Evolutionary conservation across 108 stramenopile species (phyloP).

Genomic region (Cyclostephanos invisitatus): DNA sequence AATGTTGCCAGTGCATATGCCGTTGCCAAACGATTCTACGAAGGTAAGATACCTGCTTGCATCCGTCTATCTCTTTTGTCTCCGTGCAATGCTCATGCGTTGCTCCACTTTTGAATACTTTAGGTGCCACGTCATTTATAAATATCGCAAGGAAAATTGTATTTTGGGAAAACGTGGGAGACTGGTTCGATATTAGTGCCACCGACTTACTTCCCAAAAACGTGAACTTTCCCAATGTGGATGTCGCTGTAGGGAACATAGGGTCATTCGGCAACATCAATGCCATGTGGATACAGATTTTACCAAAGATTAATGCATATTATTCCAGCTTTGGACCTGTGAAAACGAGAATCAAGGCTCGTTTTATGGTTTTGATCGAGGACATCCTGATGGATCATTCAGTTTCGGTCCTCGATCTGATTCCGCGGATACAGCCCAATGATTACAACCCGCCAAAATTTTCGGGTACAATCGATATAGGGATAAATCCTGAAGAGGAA

Average conservation of each 20-base stretch:
- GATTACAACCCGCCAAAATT: constrained; percentile 50
- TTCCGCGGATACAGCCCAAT: constrained; percentile 15
- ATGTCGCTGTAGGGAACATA: constrained; percentile 18
- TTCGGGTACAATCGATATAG: constrained; percentile 15
- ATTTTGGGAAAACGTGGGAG: constrained; percentile 29
- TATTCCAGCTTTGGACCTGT: constrained; percentile 15
- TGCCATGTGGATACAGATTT: constrained; percentile 16
- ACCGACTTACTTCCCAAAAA: constrained; percentile 35
- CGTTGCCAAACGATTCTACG: constrained; percentile 38
- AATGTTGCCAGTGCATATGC: constrained; percentile 36
- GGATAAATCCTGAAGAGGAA: constrained; percentile 36
- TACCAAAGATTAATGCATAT: constrained; percentile 32
- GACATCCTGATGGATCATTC: constrained; percentile 21
- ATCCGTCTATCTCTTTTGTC: neutral
- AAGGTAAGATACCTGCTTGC: constrained; percentile 16
- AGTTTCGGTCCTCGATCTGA: constrained; percentile 11
- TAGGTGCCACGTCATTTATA: constrained; percentile 31
- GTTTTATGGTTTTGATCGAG: constrained; percentile 24
- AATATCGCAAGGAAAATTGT: constrained; percentile 36
- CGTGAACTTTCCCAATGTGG: constrained; percentile 40
- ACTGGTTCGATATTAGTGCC: constrained; percentile 43
- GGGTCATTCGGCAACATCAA: constrained; percentile 29
- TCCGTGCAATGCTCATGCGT: neutral
- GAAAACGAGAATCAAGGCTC: constrained; percentile 7
- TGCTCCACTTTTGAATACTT: neutral